Evolutionary conservation across 331 rosid genomes (phyloP).

Genomic region (Stylosanthes scabra): DNA sequence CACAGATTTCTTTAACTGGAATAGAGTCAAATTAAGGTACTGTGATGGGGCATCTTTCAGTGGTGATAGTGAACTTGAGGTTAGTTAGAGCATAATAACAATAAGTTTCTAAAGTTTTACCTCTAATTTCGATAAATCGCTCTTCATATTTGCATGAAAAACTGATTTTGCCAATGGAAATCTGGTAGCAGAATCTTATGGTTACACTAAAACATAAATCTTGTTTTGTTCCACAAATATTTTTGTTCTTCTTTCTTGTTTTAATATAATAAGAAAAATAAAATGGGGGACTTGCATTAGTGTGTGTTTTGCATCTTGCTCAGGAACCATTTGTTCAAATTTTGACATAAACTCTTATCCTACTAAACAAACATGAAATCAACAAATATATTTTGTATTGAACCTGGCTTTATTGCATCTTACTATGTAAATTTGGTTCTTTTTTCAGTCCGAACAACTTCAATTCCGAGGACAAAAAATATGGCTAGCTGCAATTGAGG

Average conservation of each 20-base stretch:
- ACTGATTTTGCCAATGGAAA: slow-evolving; percentile 8
- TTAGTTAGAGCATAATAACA: slow-evolving; percentile 35
- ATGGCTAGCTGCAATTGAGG: slow-evolving; percentile 86
- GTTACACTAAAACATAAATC: background rate
- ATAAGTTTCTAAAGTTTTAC: background rate
- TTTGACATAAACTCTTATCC: background rate
- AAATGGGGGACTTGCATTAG: background rate
- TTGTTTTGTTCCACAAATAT: background rate
- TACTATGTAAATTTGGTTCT: slow-evolving; percentile 31
- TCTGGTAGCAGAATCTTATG: slow-evolving; percentile 9
- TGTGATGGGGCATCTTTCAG: slow-evolving; percentile 94
- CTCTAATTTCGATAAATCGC: background rate
- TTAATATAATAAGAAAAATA: background rate
- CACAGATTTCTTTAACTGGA: slow-evolving; percentile 93
- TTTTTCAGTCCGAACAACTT: slow-evolving; percentile 69
- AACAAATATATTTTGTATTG: slow-evolving; percentile 12
- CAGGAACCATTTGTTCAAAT: slow-evolving; percentile 2
- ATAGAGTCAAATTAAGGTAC: slow-evolving; percentile 82
- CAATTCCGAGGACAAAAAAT: slow-evolving; percentile 86
- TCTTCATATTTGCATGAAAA: slow-evolving; percentile 20
- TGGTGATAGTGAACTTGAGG: slow-evolving; percentile 81
- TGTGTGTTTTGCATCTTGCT: background rate
- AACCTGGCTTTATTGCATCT: slow-evolving; percentile 13
- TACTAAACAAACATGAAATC: background rate
- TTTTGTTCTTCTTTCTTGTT: background rate